Percentiles rank a stretch among this genome's conserved stretches.
These are phyloP conservation scores for Zoysia matrella DNA, from an alignment of 202 grass and related monocot genomes.

Conservation along the genomic window DNA sequence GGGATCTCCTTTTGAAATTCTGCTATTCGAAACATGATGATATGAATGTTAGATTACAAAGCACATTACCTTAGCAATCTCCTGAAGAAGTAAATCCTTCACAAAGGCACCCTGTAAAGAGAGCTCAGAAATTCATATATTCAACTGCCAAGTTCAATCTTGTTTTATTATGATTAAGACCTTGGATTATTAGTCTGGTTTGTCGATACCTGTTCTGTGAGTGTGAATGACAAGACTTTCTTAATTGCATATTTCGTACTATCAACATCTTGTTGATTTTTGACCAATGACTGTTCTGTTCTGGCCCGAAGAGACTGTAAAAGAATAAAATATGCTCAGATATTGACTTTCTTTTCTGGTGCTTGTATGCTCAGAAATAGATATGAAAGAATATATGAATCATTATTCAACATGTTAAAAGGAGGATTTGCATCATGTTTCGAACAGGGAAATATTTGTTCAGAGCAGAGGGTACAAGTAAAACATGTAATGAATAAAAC, in stretches of 20 bases:
- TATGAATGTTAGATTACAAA: not conserved
- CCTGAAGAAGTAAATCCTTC: conserved; percentile 94
- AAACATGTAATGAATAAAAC: conserved; percentile 25
- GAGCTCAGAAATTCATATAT: conserved; percentile 32
- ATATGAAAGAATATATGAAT: not conserved
- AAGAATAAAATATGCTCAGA: conserved; percentile 34
- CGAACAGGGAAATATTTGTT: conserved; percentile 27
- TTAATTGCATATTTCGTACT: conserved; percentile 73
- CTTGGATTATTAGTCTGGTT: conserved; percentile 16
- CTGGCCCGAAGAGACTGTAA: conserved; percentile 88
- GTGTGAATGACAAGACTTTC: conserved; percentile 86
- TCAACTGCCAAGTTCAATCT: not conserved
- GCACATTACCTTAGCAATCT: conserved; percentile 81
- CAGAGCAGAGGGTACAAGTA: conserved; percentile 1
- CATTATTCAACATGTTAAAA: conserved; percentile 23
- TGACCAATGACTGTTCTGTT: conserved; percentile 30
- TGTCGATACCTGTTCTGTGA: conserved; percentile 79
- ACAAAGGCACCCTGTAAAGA: conserved; percentile 92
- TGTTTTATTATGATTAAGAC: not conserved
- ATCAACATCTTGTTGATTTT: conserved; percentile 54
- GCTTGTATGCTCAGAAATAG: conserved; percentile 13
- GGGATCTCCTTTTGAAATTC: conserved; percentile 3
- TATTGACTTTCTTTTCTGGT: not conserved
- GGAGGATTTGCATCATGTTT: conserved; percentile 4
- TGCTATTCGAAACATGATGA: conserved; percentile 11